A percentile compares a stretch with the other conserved stretches of the same genome.
Conservation (phyloP, 257 asterid species). For the Vinca minor region DNA sequence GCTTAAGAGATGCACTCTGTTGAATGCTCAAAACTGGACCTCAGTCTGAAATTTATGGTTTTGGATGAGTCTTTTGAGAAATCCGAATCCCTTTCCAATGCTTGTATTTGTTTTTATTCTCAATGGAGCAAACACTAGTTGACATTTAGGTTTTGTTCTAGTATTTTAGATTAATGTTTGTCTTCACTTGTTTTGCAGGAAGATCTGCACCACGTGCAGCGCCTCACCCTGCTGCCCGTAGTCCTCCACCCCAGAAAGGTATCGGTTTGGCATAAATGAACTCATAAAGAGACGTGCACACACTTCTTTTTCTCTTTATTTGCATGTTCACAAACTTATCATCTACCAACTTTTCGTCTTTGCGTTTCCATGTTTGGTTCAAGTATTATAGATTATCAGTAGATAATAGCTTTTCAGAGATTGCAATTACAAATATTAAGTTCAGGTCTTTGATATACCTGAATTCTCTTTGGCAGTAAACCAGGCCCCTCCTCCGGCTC, state of each 20-base stretch:
- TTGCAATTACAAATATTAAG: neutral
- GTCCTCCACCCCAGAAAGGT: conserved; percentile 59
- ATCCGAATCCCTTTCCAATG: neutral
- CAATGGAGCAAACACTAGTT: neutral
- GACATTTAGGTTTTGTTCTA: neutral
- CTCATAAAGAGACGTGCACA: no score
- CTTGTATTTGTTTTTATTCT: neutral
- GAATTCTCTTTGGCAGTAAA: conserved; percentile 27
- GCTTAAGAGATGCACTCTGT: neutral
- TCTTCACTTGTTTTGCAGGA: conserved; percentile 34
- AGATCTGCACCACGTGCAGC: conserved; percentile 80
- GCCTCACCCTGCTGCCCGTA: conserved; percentile 51
- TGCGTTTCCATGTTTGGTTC: neutral
- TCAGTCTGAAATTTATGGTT: neutral
- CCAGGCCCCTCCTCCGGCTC: conserved; percentile 75
- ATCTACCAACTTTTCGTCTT: no score
- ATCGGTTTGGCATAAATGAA: neutral
- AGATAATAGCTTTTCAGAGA: no score
- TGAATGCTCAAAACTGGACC: neutral
- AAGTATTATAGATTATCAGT: neutral
- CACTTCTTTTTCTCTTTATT: neutral
- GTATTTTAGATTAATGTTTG: neutral
- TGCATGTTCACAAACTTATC: neutral
- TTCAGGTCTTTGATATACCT: neutral
- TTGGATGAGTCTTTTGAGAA: no score